phyloP scores from a whole-genome alignment of 768 basidiomycete species.

The Naganishia kalamii region DNA sequence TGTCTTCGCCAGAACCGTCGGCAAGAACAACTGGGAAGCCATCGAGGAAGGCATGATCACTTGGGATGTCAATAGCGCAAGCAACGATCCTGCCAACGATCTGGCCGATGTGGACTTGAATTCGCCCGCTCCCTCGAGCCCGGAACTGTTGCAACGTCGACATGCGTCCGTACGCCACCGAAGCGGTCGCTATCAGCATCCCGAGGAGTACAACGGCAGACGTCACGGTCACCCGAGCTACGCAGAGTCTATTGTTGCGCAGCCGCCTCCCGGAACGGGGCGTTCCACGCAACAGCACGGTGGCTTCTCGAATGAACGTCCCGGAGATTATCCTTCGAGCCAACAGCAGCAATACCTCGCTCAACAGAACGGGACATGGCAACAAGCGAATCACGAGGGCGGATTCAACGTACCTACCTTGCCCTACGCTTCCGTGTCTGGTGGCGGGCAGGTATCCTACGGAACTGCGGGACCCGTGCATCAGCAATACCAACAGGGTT shows the following conservation, averaged over 20 bases:
- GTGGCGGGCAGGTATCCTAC: background rate
- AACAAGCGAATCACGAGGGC: background rate
- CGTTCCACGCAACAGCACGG: constrained; percentile 4
- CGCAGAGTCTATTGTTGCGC: constrained; percentile 7
- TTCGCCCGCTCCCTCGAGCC: constrained; percentile 27
- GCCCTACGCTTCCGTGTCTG: background rate
- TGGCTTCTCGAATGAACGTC: background rate
- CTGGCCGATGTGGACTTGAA: constrained; percentile 35
- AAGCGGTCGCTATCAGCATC: background rate
- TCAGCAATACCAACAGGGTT: background rate
- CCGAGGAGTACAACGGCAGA: background rate
- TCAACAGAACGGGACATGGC: background rate
- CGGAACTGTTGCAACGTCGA: background rate
- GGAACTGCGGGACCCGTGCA: background rate
- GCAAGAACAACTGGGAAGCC: constrained; percentile 44
- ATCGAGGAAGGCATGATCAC: constrained; percentile 42
- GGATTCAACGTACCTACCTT: constrained; percentile 6
- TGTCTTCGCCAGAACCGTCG: constrained; percentile 30
- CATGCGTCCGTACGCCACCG: constrained; percentile 6
- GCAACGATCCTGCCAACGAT: constrained; percentile 40
- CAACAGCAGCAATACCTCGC: background rate
- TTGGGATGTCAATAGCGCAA: constrained; percentile 30
- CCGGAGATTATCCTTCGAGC: background rate
- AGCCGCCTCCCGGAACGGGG: background rate
- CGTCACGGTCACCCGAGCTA: background rate